Conservation (phyloP, 164 flowering plant genomes). For the Malania oleifera region DNA sequence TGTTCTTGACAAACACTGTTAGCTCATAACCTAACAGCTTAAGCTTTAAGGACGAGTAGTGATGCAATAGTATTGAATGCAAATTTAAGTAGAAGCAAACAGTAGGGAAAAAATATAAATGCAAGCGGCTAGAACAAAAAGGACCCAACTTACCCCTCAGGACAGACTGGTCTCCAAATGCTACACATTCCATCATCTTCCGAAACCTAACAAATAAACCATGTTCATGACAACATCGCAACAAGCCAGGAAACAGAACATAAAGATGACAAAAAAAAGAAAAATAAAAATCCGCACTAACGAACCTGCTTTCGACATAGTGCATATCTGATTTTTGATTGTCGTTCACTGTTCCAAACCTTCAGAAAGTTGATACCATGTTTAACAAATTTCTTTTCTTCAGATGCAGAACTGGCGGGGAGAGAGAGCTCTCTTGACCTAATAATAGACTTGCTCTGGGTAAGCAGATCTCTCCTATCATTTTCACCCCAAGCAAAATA, state of each 20-base stretch:
- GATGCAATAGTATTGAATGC: no score
- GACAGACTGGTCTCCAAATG: conserved; percentile 94
- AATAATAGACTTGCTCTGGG: conserved; percentile 38
- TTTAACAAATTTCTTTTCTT: conserved; percentile 44
- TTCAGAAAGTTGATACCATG: conserved; percentile 68
- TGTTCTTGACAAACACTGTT: no score
- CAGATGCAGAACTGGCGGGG: conserved; percentile 34
- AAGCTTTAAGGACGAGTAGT: not conserved
- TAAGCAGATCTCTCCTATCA: conserved; percentile 35
- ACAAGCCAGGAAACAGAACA: not conserved
- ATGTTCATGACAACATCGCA: not conserved
- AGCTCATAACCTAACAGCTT: no score
- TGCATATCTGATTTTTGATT: conserved; percentile 55
- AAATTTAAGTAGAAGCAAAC: no score
- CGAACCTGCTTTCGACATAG: conserved; percentile 78
- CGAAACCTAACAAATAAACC: conserved; percentile 30
- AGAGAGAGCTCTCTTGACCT: conserved; percentile 45
- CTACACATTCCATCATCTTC: conserved; percentile 57
- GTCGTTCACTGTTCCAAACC: conserved; percentile 91
- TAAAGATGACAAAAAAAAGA: not conserved
- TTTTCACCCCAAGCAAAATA: conserved; percentile 58
- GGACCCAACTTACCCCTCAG: conserved; percentile 70
- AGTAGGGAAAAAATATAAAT: not conserved
- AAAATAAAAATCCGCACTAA: not conserved
- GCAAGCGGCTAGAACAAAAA: not conserved